Evolutionary conservation across 352 stramenopile species (phyloP).

Genomic region (Blastocystis sp.): DNA sequence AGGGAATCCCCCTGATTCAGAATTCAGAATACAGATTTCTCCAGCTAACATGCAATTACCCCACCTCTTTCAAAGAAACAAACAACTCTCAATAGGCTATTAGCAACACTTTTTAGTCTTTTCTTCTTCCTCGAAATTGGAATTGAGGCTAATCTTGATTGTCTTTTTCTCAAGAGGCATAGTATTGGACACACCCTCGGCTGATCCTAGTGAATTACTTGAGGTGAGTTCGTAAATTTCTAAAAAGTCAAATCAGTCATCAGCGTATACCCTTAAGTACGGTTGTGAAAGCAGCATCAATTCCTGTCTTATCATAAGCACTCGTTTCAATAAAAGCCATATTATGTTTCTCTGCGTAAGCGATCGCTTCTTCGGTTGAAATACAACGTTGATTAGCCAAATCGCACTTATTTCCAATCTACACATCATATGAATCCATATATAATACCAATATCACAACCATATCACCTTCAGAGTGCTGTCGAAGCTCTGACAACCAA

Average conservation of each 20-base stretch:
- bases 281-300: slow-evolving; percentile 89
- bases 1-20: background rate
- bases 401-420: slow-evolving; percentile 75
- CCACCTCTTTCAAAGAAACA: background rate
- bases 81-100: background rate
- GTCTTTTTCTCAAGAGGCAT: slow-evolving; percentile 47
- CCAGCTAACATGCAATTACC: background rate
- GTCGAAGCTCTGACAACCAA: slow-evolving; percentile 97
- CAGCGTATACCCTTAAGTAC: slow-evolving; percentile 44
- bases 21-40: background rate
- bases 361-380: slow-evolving; percentile 95
- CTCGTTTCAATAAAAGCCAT: slow-evolving; percentile 99
- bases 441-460: slow-evolving; percentile 84
- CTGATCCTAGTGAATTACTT: background rate
- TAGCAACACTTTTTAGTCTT: slow-evolving; percentile 48
- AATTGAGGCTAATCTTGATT: slow-evolving; percentile 41
- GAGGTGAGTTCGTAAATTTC: slow-evolving; percentile 63
- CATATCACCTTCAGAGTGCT: slow-evolving; percentile 97
- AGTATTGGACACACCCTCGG: background rate
- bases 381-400: slow-evolving; percentile 90
- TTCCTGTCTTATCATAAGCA: slow-evolving; percentile 91
- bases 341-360: slow-evolving; percentile 98
- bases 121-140: slow-evolving; percentile 1
- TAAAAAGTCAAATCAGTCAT: background rate
- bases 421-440: background rate